phyloP scores from a whole-genome alignment of 257 asterid species.

The Mentha longifolia region DNA sequence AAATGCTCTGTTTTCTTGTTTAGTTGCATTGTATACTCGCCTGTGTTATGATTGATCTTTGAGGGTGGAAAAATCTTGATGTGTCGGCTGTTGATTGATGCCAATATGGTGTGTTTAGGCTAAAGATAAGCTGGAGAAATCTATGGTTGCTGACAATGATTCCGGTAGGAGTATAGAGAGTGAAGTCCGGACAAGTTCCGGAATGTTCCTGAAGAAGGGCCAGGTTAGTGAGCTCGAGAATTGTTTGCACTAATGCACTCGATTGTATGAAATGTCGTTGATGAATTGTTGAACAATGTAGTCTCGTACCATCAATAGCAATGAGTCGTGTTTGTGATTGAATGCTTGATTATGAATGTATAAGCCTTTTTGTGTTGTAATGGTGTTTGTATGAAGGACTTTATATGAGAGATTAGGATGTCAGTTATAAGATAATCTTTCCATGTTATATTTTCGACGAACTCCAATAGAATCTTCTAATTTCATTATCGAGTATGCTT shows the following conservation, averaged over 20 bases:
- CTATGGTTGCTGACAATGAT: constrained; percentile 92
- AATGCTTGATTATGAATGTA: background rate
- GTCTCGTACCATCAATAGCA: constrained; percentile 2
- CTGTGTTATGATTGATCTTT: constrained; percentile 8
- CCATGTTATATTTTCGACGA: background rate
- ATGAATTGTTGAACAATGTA: constrained; percentile 1
- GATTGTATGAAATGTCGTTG: constrained; percentile 15
- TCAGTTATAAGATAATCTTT: background rate
- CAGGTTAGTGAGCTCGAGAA: constrained; percentile 57
- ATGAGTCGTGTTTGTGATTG: background rate
- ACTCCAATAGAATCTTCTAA: background rate
- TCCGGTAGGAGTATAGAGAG: constrained; percentile 91
- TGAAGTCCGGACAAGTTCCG: constrained; percentile 91
- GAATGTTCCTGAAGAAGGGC: constrained; percentile 68
- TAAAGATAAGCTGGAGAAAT: constrained; percentile 82
- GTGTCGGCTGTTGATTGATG: constrained; percentile 22
- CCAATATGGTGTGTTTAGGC: constrained; percentile 56
- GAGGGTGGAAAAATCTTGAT: background rate
- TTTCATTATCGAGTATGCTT: background rate
- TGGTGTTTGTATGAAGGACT: background rate
- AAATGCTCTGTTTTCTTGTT: constrained; percentile 25
- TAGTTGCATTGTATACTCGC: background rate
- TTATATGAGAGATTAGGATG: constrained; percentile 10
- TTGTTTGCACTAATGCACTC: background rate
- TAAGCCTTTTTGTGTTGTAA: constrained; percentile 1